Evolutionary conservation across 345 rosid species (phyloP).

Genomic region (Citrus glauca): DNA sequence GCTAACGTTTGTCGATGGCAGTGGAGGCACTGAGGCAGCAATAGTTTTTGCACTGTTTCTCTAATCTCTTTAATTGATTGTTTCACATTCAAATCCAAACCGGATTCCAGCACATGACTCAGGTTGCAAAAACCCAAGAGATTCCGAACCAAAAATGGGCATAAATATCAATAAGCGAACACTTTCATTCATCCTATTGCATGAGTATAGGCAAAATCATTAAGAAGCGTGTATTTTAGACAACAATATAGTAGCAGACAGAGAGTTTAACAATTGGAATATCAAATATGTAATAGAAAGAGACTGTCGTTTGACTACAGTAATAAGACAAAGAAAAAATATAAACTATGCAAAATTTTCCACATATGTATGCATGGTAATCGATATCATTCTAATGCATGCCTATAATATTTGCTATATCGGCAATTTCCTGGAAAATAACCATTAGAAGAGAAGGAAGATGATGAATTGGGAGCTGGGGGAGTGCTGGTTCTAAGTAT

Average conservation of each 20-base stretch:
- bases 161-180: too few relatives aligned
- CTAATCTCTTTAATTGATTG: neutral
- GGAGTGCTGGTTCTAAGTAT: neutral
- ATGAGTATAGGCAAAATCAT: neutral
- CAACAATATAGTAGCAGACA: neutral
- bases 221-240: neutral
- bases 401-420: neutral
- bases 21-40: neutral
- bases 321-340: too few relatives aligned
- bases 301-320: neutral
- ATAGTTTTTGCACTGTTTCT: neutral
- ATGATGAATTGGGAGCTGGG: neutral
- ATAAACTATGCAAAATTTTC: too few relatives aligned
- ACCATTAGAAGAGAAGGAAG: neutral
- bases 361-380: neutral
- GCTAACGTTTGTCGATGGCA: neutral
- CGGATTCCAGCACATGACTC: neutral
- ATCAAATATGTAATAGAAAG: neutral
- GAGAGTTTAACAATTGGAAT: neutral
- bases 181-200: too few relatives aligned
- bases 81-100: neutral
- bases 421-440: conserved; percentile 1
- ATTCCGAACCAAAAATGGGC: neutral
- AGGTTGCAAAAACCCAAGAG: neutral
- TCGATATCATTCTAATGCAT: neutral